These are phyloP conservation scores for Forsythia suspensa DNA, from an alignment of 257 asterid species.

Conservation along the genomic window DNA sequence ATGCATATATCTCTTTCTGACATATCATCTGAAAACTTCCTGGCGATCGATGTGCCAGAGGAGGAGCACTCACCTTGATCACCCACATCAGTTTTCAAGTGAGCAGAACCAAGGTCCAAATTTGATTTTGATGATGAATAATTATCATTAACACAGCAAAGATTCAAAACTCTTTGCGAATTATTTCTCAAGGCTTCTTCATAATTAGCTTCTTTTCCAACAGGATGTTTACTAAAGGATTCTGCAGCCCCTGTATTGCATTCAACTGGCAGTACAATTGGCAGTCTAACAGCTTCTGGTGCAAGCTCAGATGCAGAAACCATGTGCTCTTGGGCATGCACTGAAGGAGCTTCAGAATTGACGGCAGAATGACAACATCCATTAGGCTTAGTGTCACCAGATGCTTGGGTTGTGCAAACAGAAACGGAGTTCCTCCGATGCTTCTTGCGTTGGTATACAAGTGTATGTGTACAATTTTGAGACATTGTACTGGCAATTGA, in stretches of 20 bases:
- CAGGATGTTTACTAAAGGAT: conserved; percentile 39
- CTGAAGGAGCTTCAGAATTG: conserved; percentile 45
- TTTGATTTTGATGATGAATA: conserved; percentile 72
- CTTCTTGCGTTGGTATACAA: conserved; percentile 46
- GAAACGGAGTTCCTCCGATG: conserved; percentile 27
- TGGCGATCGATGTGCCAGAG: conserved; percentile 55
- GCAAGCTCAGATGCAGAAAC: conserved; percentile 34
- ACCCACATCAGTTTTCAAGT: conserved; percentile 42
- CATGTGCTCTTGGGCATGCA: conserved; percentile 34
- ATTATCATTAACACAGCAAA: conserved; percentile 39
- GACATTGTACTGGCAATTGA: conserved; percentile 44
- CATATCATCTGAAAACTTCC: conserved; percentile 41
- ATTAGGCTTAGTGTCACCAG: conserved; percentile 29
- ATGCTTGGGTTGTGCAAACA: conserved; percentile 24
- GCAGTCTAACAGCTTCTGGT: conserved; percentile 32
- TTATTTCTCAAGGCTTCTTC: conserved; percentile 46
- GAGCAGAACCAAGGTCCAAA: conserved; percentile 45
- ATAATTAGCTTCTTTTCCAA: conserved; percentile 35
- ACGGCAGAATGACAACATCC: conserved; percentile 43
- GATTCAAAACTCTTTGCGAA: conserved; percentile 37
- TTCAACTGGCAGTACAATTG: conserved; percentile 23
- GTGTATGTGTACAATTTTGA: conserved; percentile 30
- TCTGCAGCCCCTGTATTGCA: conserved; percentile 30
- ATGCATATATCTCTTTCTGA: conserved; percentile 66
- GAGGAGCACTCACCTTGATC: conserved; percentile 74